Percentiles rank a stretch among this genome's conserved stretches.
phyloP scores from a whole-genome alignment of 257 asterid genomes.

The Ilex aquifolium region DNA sequence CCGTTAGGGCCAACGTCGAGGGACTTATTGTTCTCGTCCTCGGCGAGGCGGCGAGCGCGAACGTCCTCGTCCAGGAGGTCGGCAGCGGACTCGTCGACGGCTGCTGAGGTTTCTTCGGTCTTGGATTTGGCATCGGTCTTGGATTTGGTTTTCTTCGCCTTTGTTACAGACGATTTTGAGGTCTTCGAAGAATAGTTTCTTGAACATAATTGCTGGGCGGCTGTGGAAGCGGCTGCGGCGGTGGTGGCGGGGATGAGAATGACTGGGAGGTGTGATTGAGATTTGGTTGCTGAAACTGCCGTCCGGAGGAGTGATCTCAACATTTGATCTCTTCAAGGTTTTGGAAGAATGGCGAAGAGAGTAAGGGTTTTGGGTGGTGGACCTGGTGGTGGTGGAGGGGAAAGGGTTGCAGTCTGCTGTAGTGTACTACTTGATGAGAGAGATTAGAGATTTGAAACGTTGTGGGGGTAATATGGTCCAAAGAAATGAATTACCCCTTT shows the following conservation, averaged over 20 bases:
- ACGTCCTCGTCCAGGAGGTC: slow-evolving; percentile 39
- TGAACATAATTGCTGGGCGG: slow-evolving; percentile 27
- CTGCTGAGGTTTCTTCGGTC: slow-evolving; percentile 22
- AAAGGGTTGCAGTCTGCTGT: too few relatives aligned
- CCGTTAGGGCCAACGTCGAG: slow-evolving; percentile 77
- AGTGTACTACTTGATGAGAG: too few relatives aligned
- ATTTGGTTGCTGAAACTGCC: slow-evolving; percentile 19
- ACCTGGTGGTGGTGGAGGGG: too few relatives aligned
- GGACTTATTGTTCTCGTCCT: slow-evolving; percentile 60
- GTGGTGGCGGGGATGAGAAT: slow-evolving; percentile 18
- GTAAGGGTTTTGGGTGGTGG: too few relatives aligned
- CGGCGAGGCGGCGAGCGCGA: slow-evolving; percentile 69
- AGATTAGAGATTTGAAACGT: too few relatives aligned
- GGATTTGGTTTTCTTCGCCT: slow-evolving; percentile 29
- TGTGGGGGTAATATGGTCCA: too few relatives aligned
- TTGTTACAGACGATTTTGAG: slow-evolving; percentile 23
- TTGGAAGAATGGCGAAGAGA: too few relatives aligned
- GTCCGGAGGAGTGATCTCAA: slow-evolving; percentile 69
- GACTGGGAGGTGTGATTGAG: slow-evolving; percentile 1
- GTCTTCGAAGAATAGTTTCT: slow-evolving; percentile 46
- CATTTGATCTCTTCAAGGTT: slow-evolving; percentile 5
- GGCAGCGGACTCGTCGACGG: slow-evolving; percentile 22
- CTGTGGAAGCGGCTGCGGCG: background rate
- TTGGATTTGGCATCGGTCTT: slow-evolving; percentile 34
- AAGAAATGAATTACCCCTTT: too few relatives aligned